phyloP scores from a whole-genome alignment of 208 protist species.

The Angomonas deanei region DNA sequence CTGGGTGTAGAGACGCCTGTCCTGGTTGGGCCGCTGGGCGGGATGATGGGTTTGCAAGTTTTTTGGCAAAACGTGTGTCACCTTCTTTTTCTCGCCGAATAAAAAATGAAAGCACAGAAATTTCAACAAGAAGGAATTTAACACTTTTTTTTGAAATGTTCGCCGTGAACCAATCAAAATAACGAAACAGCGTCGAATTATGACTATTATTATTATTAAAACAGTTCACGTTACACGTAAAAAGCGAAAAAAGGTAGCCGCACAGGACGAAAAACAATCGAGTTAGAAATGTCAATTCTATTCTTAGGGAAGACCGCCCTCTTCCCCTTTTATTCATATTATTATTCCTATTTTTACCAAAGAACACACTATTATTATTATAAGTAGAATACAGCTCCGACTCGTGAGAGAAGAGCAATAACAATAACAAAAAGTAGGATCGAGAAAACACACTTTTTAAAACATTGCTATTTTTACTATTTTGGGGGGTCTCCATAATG shows the following conservation, averaged over 20 bases:
- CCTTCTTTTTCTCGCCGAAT: not conserved
- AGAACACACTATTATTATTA: not conserved
- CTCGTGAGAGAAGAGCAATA: not conserved
- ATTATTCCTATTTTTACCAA: not conserved
- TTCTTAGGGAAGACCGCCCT: not conserved
- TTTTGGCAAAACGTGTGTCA: not conserved
- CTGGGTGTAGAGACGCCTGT: too few species aligned
- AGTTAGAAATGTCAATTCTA: constrained; percentile 3
- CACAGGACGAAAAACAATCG: constrained; percentile 6
- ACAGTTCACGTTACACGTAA: not conserved
- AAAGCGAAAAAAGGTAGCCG: constrained; percentile 2
- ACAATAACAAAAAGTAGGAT: not conserved
- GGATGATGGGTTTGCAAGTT: too few species aligned
- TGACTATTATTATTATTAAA: constrained; percentile 5
- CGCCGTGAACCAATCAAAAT: not conserved
- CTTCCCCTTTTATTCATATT: not conserved
- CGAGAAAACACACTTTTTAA: too few species aligned
- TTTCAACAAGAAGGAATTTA: not conserved
- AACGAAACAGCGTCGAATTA: not conserved
- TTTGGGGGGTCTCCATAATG: not conserved
- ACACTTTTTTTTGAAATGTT: not conserved
- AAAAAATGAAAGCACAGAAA: not conserved
- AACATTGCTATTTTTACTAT: too few species aligned
- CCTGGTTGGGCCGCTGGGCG: too few species aligned
- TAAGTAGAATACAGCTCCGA: not conserved